A percentile compares a stretch with the other conserved stretches of the same genome.
Conservation (phyloP, 2,329 filamentous ascomycete genomes). For the Clarireedia homoeocarpa region DNA sequence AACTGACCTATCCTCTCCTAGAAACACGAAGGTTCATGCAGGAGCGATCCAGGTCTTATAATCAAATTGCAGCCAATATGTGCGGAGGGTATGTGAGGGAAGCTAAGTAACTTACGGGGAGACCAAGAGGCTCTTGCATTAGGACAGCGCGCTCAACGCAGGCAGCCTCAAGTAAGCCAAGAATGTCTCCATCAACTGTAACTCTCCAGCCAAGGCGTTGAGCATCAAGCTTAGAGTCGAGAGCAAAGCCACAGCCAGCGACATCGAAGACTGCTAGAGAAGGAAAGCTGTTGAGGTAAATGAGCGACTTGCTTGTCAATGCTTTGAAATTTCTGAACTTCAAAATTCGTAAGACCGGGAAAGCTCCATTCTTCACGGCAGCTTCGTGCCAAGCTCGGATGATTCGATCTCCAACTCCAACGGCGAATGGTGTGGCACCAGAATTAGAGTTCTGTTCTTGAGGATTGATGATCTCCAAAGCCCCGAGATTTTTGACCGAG, state of each 20-base stretch:
- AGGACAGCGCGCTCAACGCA: slow-evolving; percentile 17
- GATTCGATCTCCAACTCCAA: slow-evolving; percentile 20
- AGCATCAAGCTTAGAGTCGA: slow-evolving; percentile 5
- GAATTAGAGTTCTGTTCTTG: neutral
- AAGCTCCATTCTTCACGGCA: slow-evolving; percentile 21
- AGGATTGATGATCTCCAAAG: slow-evolving; percentile 25
- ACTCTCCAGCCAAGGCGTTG: slow-evolving; percentile 21
- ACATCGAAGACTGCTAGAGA: slow-evolving; percentile 27
- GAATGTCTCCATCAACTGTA: slow-evolving; percentile 10
- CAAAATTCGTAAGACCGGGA: slow-evolving; percentile 27
- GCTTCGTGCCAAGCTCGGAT: slow-evolving; percentile 27
- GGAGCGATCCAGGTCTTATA: neutral
- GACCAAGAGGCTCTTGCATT: slow-evolving; percentile 10
- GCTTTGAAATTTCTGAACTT: slow-evolving; percentile 25
- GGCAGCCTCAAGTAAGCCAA: slow-evolving; percentile 17
- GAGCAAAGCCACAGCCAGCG: slow-evolving; percentile 18
- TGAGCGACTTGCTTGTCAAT: slow-evolving; percentile 24
- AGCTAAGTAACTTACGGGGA: neutral
- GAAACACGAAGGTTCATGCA: neutral
- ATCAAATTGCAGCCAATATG: neutral
- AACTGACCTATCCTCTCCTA: neutral
- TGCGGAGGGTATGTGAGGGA: too few species aligned
- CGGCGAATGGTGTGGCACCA: neutral
- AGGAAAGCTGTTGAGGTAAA: slow-evolving; percentile 27
- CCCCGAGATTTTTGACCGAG: slow-evolving; percentile 25